Evolutionary conservation across 2,329 filamentous ascomycete genomes (phyloP), one percentile per base, ranked within the genome.

Genomic region (Cercospora brassicicola): DNA sequence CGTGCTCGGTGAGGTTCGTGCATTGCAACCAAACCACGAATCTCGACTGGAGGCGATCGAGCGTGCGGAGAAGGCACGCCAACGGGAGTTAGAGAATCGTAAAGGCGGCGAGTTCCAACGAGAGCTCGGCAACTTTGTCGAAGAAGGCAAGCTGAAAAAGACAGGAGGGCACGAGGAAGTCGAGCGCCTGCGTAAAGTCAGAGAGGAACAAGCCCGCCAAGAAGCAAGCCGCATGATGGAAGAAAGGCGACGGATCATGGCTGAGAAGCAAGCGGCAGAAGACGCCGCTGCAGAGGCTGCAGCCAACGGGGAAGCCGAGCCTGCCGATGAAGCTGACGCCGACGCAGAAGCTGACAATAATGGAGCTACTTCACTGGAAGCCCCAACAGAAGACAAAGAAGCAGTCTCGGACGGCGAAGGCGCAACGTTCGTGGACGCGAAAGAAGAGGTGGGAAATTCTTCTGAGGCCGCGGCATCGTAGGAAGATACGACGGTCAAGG

Each of bases 81-180:
- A 95, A 79, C 93, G 92, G 77, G 95, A 99, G 78, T 86, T 99
- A 0, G 91, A 92, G 78, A 90, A 84, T 70, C 87, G 95, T 2
- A 85, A 84, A 18, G 86, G 86, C 28, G 91, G 90, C 39, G 91
- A 92, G 31, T 90, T 99, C 76, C 92, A 91, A 78, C 91, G 91
- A 74, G 95, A 99, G 79, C 86, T 99, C 8, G 87, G 88, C 15
- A 86, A 82, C 33, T 99, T 98, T 77, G 94, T 98, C 1, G 87
- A 91, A 71, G 92, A 97, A 76, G 93, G 93, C 67, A 95, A 91
- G 80, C 83, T 99, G 73, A 98, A 97, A 86, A 98, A 98, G 85
- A 94, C 91, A 13, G 95, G 95, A 48, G 95, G 95, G 0, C 90
- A 97, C 60, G 95, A 98, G 79, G 95, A 99, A 81, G 90, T 94